These are phyloP conservation scores for Dryas integrifolia DNA, from an alignment of 331 rosid species.

Conservation along the genomic window DNA sequence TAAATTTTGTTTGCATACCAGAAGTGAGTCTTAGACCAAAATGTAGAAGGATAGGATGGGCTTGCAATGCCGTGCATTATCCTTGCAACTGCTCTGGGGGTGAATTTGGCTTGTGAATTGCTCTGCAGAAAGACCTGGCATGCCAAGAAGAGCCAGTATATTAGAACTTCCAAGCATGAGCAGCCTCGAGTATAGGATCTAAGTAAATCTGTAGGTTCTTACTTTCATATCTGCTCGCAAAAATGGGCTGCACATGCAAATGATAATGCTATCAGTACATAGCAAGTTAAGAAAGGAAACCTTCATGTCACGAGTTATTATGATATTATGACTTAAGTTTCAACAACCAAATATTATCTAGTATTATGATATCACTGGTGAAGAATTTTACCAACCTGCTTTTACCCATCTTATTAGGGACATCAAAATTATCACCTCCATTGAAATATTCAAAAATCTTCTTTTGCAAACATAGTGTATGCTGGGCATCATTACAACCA, in stretches of 20 bases:
- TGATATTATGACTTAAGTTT: background rate
- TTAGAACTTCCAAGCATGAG: conserved; percentile 22
- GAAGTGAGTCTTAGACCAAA: conserved; percentile 86
- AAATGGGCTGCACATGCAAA: conserved; percentile 76
- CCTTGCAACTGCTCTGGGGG: conserved; percentile 92
- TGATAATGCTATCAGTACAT: conserved; percentile 34
- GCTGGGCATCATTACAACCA: conserved; percentile 60
- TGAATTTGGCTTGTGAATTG: conserved; percentile 73
- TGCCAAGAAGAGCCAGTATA: conserved; percentile 28
- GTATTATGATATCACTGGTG: conserved; percentile 6
- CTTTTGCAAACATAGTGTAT: conserved; percentile 72
- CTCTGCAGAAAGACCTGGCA: conserved; percentile 78
- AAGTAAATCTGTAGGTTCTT: conserved; percentile 24
- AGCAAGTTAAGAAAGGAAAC: background rate
- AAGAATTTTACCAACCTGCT: conserved; percentile 57
- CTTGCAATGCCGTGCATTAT: conserved; percentile 93
- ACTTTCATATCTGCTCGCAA: conserved; percentile 93
- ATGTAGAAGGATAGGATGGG: conserved; percentile 80
- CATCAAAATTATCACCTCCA: conserved; percentile 44
- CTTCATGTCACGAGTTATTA: background rate
- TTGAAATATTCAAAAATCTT: conserved; percentile 65
- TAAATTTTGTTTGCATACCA: conserved; percentile 47
- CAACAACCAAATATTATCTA: background rate
- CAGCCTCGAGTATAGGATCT: conserved; percentile 22
- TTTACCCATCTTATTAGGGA: conserved; percentile 56